Conservation (phyloP, 257 asterid genomes). For the Fraxinus americana region DNA sequence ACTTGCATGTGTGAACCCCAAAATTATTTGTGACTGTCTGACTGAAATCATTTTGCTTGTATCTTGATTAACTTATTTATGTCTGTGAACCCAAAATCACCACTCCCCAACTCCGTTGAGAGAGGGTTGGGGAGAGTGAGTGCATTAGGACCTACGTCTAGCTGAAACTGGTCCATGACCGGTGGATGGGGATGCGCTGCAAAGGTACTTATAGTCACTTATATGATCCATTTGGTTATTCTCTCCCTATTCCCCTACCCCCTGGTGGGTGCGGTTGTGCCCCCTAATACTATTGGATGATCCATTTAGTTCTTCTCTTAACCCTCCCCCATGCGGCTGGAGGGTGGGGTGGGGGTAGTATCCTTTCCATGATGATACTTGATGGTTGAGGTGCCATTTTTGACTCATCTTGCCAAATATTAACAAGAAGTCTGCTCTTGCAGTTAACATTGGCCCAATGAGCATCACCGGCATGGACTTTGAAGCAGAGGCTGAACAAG, state of each 20-base stretch:
- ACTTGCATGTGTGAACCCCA: not conserved
- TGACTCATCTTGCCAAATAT: slow-evolving; percentile 5
- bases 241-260: too few species aligned
- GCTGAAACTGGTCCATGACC: not conserved
- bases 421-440: slow-evolving; percentile 31
- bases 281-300: too few species aligned
- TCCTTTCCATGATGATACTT: not conserved
- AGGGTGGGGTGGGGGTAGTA: too few species aligned
- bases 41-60: not conserved
- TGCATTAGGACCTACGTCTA: not conserved
- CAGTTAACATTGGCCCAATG: slow-evolving; percentile 94
- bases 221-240: too few species aligned
- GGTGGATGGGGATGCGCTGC: not conserved
- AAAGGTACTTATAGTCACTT: not conserved
- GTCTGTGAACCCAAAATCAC: not conserved
- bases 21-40: not conserved
- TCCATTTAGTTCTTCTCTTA: too few species aligned
- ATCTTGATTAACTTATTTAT: not conserved
- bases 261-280: too few species aligned
- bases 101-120: not conserved
- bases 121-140: not conserved
- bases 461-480: slow-evolving; percentile 68
- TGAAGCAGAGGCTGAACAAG: slow-evolving; percentile 41
- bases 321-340: too few species aligned
- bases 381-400: not conserved